A percentile compares a stretch with the other conserved stretches of the same genome.
These are phyloP conservation scores for Diaporthe helianthi DNA, from an alignment of 2,329 filamentous ascomycete genomes.

Conservation along the genomic window DNA sequence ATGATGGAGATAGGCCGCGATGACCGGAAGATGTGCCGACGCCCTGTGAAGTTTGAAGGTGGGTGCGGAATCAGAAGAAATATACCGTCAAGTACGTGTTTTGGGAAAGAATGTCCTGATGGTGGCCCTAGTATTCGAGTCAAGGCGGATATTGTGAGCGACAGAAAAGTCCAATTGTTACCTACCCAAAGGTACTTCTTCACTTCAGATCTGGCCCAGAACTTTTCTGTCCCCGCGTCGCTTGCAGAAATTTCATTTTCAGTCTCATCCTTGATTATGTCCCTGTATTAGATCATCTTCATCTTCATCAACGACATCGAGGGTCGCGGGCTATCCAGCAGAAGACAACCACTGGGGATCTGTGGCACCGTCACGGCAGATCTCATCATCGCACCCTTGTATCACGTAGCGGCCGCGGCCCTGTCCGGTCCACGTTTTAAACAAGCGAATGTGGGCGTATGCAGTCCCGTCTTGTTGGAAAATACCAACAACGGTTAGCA, in stretches of 20 bases:
- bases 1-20: neutral
- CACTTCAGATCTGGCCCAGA: no score
- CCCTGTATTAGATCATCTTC: neutral
- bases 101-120: neutral
- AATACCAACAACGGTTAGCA: neutral
- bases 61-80: neutral
- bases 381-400: conserved; percentile 20
- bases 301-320: neutral
- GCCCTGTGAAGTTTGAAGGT: neutral
- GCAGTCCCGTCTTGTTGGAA: neutral
- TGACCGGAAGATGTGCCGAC: neutral
- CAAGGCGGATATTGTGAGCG: no score
- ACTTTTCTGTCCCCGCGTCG: no score
- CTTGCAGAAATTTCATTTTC: no score
- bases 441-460: neutral
- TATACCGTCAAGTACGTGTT: neutral
- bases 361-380: conserved; percentile 5
- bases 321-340: neutral
- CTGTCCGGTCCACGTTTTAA: conserved; percentile 2
- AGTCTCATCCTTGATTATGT: neutral
- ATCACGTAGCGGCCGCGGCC: neutral
- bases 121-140: no score
- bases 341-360: neutral
- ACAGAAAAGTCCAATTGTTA: neutral
- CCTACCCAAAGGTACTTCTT: no score